Percentiles rank a stretch among this genome's conserved stretches.
Conservation (phyloP, 2,329 filamentous ascomycete genomes). For the Davidsoniella eucalypti region DNA sequence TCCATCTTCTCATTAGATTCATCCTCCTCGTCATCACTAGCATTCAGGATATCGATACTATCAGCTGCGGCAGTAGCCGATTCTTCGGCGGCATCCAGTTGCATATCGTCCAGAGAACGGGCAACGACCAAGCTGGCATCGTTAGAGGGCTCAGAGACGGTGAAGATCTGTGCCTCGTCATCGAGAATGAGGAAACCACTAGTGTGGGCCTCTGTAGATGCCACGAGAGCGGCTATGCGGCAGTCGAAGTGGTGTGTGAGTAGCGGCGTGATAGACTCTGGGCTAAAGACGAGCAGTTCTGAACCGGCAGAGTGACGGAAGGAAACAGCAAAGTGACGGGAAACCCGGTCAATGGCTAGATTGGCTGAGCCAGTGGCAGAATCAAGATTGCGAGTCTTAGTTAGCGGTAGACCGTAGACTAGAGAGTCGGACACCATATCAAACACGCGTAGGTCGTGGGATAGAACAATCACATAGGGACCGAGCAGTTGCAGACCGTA, state of each 20-base stretch:
- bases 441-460: slow-evolving; percentile 59
- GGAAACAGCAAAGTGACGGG: slow-evolving; percentile 49
- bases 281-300: slow-evolving; percentile 50
- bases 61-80: slow-evolving; percentile 17
- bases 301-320: slow-evolving; percentile 31
- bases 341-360: slow-evolving; percentile 52
- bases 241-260: slow-evolving; percentile 39
- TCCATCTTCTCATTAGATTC: slow-evolving; percentile 7
- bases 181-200: slow-evolving; percentile 65
- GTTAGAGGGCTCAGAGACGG: slow-evolving; percentile 41
- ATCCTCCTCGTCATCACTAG: slow-evolving; percentile 24
- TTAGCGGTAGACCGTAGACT: slow-evolving; percentile 38
- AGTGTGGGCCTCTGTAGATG: slow-evolving; percentile 28
- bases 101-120: slow-evolving; percentile 37
- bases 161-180: slow-evolving; percentile 55
- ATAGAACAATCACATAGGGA: slow-evolving; percentile 59
- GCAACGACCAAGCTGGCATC: slow-evolving; percentile 34
- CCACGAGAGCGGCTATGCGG: slow-evolving; percentile 44
- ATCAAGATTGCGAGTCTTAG: slow-evolving; percentile 30
- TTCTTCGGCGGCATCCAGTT: slow-evolving; percentile 25
- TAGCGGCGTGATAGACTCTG: slow-evolving; percentile 41
- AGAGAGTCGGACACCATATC: slow-evolving; percentile 68
- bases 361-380: slow-evolving; percentile 34
- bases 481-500: slow-evolving; percentile 56
- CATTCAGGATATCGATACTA: slow-evolving; percentile 22